These are phyloP conservation scores for Tarenaya hassleriana DNA, from an alignment of 345 rosid species.

Conservation along the genomic window DNA sequence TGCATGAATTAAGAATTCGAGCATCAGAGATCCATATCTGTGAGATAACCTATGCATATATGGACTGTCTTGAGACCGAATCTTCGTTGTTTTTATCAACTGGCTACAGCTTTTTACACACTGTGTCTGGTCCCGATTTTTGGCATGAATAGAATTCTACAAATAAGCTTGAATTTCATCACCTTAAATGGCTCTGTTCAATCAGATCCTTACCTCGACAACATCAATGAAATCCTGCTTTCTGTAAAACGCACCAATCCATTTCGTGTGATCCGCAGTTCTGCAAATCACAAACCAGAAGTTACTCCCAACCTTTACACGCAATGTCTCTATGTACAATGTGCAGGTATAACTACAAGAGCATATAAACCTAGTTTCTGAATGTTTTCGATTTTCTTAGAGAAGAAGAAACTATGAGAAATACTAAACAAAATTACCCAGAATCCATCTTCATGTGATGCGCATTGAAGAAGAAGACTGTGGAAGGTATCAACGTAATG, in stretches of 20 bases:
- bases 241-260: constrained; percentile 73
- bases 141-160: no score
- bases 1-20: no score
- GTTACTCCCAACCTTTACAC: no score
- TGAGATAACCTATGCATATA: no score
- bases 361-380: not conserved
- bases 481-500: constrained; percentile 61
- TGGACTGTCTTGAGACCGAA: no score
- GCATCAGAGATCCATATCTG: no score
- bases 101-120: no score
- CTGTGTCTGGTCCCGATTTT: not conserved
- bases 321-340: no score
- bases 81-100: no score
- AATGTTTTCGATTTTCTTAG: not conserved
- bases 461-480: constrained; percentile 88
- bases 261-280: constrained; percentile 85
- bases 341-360: no score
- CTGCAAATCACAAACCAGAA: no score
- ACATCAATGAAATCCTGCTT: constrained; percentile 93
- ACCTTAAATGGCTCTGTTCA: not conserved
- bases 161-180: not conserved
- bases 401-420: not conserved
- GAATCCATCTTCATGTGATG: constrained; percentile 97
- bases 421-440: constrained; percentile 42
- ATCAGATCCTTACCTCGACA: constrained; percentile 50